Evolutionary conservation across 352 stramenopile species (phyloP), one percentile per base, ranked within the genome.

Genomic region (Phytopythium boreale): DNA sequence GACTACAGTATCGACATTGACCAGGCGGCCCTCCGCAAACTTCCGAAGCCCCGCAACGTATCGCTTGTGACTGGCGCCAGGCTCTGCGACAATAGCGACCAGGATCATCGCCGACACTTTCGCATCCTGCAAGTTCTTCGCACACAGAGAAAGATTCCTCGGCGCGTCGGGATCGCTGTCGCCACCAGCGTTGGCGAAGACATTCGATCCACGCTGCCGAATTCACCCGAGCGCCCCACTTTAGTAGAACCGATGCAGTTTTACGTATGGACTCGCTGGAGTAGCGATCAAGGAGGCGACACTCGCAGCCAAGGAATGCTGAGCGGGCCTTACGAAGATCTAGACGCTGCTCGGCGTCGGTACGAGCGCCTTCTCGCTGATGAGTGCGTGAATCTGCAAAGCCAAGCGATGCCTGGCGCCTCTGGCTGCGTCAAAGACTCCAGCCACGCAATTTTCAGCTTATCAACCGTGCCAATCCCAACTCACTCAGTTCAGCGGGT

Each of bases 181-280:
- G 4, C 14, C 5, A 2, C 37, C 10, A 3, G 10, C 4, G 37
- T 19, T 43, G 37, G 37, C 37, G 37, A 43, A 34, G 29, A 7
- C 3, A 34, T 34, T 22, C 2, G 41, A n/a, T 24, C 17, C 17
- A 24, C 41, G n/a, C 17, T 15, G 4, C 10, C 41, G 5, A n/a
- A n/a, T 1, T 1, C 15, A 15, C 41, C 17, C 0, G 20, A 31
- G 12, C 9, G 22, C 14, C 49, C 24, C 24, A 11, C 24, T n/a
- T 7, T 8, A 17, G 12, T 7, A 2, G 17, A 56, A 2, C 19
- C 22, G 24, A 44, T 11, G 4, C 17, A 26, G 58, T 78, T 72
- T 29, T 86, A 71, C 44, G 70, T 86, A 12, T 86, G 77, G 77
- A 78, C 56, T 52, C 75, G 77, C n/a, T 86, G 77, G 75, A 57